Percentiles rank a stretch among this genome's conserved stretches.
Conservation (phyloP, 225 moss, liverwort and hornwort genomes). For the Asterella californica region DNA sequence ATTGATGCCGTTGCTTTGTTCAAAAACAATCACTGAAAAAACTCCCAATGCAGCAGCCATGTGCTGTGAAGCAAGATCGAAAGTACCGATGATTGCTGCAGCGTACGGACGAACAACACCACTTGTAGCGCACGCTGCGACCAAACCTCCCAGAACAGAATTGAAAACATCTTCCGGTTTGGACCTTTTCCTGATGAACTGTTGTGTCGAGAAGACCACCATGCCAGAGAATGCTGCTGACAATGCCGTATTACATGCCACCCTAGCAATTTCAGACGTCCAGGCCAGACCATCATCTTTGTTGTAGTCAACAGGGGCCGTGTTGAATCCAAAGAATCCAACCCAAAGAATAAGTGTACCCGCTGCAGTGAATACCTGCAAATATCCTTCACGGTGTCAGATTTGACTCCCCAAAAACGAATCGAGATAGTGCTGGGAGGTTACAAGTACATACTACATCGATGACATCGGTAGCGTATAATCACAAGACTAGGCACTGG, state of each 20-base stretch:
- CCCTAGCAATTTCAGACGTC: slow-evolving; percentile 37
- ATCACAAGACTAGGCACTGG: too few relatives aligned
- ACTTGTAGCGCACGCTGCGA: slow-evolving; percentile 47
- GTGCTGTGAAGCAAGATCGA: neutral
- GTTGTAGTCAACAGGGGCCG: slow-evolving; percentile 35
- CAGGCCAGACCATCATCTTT: slow-evolving; percentile 23
- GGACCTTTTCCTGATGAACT: slow-evolving; percentile 33
- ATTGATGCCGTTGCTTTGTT: neutral
- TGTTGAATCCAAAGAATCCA: slow-evolving; percentile 48
- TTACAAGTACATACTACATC: too few relatives aligned
- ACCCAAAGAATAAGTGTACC: slow-evolving; percentile 46
- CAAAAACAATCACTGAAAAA: neutral
- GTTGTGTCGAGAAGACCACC: slow-evolving; percentile 33
- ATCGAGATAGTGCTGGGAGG: neutral
- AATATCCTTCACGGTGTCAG: neutral
- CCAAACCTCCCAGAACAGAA: slow-evolving; percentile 44
- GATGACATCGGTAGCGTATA: too few relatives aligned
- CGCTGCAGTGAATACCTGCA: slow-evolving; percentile 42
- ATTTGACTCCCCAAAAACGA: neutral
- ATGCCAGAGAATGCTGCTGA: slow-evolving; percentile 44
- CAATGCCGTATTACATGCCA: slow-evolving; percentile 39
- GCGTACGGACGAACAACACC: slow-evolving; percentile 44
- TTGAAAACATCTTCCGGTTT: slow-evolving; percentile 49
- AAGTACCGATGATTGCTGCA: slow-evolving; percentile 37
- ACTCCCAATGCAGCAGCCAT: neutral